Conservation (phyloP, 1,139 yeast species). For the Hanseniaspora sp. region DNA sequence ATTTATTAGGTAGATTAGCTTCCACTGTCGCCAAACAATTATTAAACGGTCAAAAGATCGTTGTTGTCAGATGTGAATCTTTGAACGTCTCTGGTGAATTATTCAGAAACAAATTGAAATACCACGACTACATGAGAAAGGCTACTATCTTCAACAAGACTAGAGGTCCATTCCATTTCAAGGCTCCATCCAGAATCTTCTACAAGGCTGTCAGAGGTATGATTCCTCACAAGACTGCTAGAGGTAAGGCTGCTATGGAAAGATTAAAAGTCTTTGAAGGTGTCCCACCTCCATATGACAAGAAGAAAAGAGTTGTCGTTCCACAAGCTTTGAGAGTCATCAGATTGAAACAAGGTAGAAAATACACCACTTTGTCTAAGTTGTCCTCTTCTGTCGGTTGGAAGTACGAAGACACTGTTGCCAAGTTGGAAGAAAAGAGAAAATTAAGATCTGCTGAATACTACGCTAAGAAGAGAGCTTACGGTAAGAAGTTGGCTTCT, state of each 20-base stretch:
- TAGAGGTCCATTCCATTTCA: constrained; percentile 99
- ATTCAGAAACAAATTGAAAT: constrained; percentile 99
- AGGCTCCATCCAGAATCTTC: constrained; percentile 99
- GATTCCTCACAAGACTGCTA: constrained; percentile 99
- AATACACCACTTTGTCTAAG: constrained; percentile 97
- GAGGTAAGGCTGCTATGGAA: constrained; percentile 99
- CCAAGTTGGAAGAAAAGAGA: constrained; percentile 98
- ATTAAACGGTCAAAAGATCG: constrained; percentile 95
- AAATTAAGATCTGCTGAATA: constrained; percentile 98
- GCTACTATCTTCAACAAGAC: constrained; percentile 97
- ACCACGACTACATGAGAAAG: constrained; percentile 99
- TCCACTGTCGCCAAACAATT: constrained; percentile 97
- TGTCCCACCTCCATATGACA: constrained; percentile 99
- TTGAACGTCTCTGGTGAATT: constrained; percentile 99
- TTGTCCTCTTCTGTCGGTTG: constrained; percentile 96
- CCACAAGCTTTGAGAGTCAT: constrained; percentile 99
- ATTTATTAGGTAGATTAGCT: constrained; percentile 99
- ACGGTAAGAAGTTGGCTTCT: constrained; percentile 77
- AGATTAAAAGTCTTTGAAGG: constrained; percentile 99
- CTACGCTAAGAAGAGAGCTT: constrained; percentile 97
- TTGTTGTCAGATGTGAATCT: constrained; percentile 95
- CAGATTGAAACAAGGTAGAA: constrained; percentile 99
- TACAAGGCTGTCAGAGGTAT: constrained; percentile 99
- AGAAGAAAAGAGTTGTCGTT: constrained; percentile 98
- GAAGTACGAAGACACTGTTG: constrained; percentile 98